Percentiles rank a stretch among this genome's conserved stretches.
Conservation (phyloP, 2,329 filamentous ascomycete genomes). For the Bertia moriformis region DNA sequence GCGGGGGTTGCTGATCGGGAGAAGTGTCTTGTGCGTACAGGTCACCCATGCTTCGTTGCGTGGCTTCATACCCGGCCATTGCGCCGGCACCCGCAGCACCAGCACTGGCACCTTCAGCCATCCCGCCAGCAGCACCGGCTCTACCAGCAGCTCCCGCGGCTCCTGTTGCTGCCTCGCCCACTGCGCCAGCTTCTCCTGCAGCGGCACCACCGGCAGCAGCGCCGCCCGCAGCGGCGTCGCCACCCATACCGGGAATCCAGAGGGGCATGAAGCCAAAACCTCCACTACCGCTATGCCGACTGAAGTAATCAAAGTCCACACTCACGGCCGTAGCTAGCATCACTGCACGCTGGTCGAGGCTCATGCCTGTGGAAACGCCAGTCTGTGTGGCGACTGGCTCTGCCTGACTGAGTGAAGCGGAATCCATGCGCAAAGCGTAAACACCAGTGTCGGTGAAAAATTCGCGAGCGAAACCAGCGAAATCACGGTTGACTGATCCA, state of each 20-base stretch:
- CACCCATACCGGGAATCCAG: conserved; percentile 28
- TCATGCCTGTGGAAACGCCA: conserved; percentile 30
- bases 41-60: conserved; percentile 32
- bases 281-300: conserved; percentile 34
- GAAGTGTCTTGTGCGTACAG: conserved; percentile 5
- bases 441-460: conserved; percentile 53
- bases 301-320: conserved; percentile 56
- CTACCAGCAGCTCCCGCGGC: conserved; percentile 19
- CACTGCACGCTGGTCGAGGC: conserved; percentile 48
- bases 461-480: conserved; percentile 45
- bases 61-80: conserved; percentile 48
- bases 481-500: conserved; percentile 50
- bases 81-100: conserved; percentile 24
- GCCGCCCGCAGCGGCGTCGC: conserved; percentile 19
- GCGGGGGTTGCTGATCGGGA: not conserved
- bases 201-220: conserved; percentile 14
- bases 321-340: conserved; percentile 53
- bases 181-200: conserved; percentile 19
- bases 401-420: conserved; percentile 27
- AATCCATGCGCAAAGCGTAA: conserved; percentile 50
- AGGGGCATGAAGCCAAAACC: conserved; percentile 34
- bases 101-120: conserved; percentile 14
- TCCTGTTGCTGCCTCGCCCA: conserved; percentile 12
- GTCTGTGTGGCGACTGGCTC: conserved; percentile 10
- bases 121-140: conserved; percentile 11